phyloP scores from a whole-genome alignment of 106 monocot genomes.

The Triglochin maritima region DNA sequence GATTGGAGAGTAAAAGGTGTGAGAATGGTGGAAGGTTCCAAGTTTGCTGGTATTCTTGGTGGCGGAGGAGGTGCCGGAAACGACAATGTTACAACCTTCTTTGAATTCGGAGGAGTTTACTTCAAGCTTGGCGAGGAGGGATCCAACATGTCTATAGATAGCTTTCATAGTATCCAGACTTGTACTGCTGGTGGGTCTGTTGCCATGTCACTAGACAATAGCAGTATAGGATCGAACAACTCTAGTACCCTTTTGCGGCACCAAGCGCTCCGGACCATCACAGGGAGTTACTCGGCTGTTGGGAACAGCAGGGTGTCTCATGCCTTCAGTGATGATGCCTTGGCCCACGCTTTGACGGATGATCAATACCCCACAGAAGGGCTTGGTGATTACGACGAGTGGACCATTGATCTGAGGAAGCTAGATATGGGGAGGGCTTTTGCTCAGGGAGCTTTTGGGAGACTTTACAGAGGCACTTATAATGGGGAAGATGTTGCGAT shows the following conservation, averaged over 20 bases:
- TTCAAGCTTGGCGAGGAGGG: slow-evolving; percentile 44
- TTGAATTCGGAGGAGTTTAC: slow-evolving; percentile 30
- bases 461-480: slow-evolving; percentile 19
- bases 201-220: slow-evolving; percentile 42
- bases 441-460: slow-evolving; percentile 28
- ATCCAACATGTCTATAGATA: slow-evolving; percentile 66
- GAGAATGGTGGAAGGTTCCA: slow-evolving; percentile 25
- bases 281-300: slow-evolving; percentile 7
- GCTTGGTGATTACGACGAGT: slow-evolving; percentile 19
- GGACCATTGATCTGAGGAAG: slow-evolving; percentile 22
- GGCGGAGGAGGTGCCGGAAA: slow-evolving; percentile 6
- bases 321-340: slow-evolving; percentile 17
- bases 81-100: slow-evolving; percentile 18
- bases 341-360: slow-evolving; percentile 27
- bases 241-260: slow-evolving; percentile 29
- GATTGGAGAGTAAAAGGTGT: neutral
- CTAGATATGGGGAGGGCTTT: slow-evolving; percentile 24
- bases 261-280: slow-evolving; percentile 5
- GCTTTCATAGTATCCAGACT: slow-evolving; percentile 26
- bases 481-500: slow-evolving; percentile 23
- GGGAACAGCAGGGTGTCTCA: slow-evolving; percentile 16
- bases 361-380: slow-evolving; percentile 15
- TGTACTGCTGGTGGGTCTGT: slow-evolving; percentile 35
- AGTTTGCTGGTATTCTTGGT: slow-evolving; percentile 30
- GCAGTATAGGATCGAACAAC: slow-evolving; percentile 54